phyloP scores from a whole-genome alignment of 2,329 filamentous ascomycete genomes.

The Aspergillus persii region DNA sequence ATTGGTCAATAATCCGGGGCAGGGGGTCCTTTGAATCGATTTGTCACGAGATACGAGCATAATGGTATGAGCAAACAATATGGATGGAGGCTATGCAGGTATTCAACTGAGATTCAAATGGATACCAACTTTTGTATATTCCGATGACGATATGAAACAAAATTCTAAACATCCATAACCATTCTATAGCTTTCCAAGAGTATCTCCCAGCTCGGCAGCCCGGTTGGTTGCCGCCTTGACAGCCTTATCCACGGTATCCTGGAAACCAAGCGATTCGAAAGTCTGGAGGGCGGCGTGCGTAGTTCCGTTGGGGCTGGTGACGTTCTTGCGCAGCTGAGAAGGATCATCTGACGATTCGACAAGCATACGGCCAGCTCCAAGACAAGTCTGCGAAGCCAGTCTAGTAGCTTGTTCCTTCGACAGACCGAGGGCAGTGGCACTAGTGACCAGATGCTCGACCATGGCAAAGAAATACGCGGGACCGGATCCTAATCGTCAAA shows the following conservation, averaged over 20 bases:
- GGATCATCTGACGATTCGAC: conserved; percentile 30
- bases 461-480: conserved; percentile 39
- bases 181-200: conserved; percentile 17
- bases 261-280: conserved; percentile 29
- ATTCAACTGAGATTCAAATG: no score
- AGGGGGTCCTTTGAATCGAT: no score
- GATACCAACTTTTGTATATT: neutral
- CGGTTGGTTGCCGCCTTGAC: conserved; percentile 31
- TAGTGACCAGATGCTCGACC: conserved; percentile 35
- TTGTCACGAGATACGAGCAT: no score
- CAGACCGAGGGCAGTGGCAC: conserved; percentile 31
- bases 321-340: conserved; percentile 34
- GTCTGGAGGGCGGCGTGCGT: conserved; percentile 33
- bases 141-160: neutral
- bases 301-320: conserved; percentile 37
- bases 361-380: conserved; percentile 36
- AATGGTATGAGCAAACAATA: no score
- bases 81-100: no score
- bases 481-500: conserved; percentile 28
- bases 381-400: conserved; percentile 33
- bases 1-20: no score
- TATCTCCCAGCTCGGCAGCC: conserved; percentile 31
- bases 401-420: conserved; percentile 34
- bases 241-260: conserved; percentile 32
- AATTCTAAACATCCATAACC: neutral